Evolutionary conservation across 2,329 filamentous ascomycete species (phyloP), one percentile per base, ranked within the genome.

Genomic region (Penicillium thymicola): DNA sequence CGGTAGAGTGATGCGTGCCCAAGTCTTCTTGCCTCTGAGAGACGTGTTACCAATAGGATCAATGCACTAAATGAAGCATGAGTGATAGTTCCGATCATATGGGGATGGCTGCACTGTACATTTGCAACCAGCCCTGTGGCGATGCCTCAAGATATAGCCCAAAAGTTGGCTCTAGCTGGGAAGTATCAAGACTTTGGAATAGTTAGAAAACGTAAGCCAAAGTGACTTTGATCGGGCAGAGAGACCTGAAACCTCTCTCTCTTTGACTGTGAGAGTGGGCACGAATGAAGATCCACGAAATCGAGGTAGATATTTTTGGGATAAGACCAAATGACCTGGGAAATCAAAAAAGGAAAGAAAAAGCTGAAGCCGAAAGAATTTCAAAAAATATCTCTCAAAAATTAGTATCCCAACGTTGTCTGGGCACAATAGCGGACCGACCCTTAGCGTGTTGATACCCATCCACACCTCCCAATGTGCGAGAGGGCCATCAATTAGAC

Each of bases 261-360:
- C 60, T 49, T 58, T 47, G 55, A 63, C 58, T 62, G 65, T 18
- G 57, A 63, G 58, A 63, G 58, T 64, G 65, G 58, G 67, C 63
- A 56, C 70, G 68, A 73, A 73, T 72, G 59, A 63, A 59, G 56
- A 65, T 67, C 66, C 71, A 73, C 70, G 68, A 68, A 67, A 61
- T 3, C 14, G 25, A 23, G 4, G 65, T 56, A 66, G 65, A 67
- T 68, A 56, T 60, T 66, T 67, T 53, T 16, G 30, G 56, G 62
- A 66, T 61, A 68, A 59, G 63, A 60, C 55, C 56, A 61, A 60
- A 63, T 65, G 46, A 63, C 59, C 53, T 16, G 40, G 37, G 28
- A 23, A 55, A 32, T 30, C 21, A 42, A 51, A 51, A 59, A 59
- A 60, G 55, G 51, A 54, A 50, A 42, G 46, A 58, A 47, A 45